Base-by-base conservation (phyloP, 495 filamentous ascomycete species). In the Hyphodiscus hymeniophilus region DNA sequence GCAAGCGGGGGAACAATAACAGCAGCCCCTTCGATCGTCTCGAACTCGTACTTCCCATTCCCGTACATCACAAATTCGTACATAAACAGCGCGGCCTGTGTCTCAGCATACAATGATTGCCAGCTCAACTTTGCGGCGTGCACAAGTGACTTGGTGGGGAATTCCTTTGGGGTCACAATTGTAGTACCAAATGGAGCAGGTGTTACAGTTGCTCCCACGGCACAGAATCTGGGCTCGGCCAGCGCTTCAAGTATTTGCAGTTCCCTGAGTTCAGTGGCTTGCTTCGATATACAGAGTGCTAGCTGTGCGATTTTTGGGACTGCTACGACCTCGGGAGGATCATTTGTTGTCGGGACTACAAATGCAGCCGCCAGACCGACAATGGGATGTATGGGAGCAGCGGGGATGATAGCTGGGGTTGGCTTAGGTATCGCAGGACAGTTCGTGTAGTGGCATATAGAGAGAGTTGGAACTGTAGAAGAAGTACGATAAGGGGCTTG, bases 1-100 rank as follows among this genome's bases (percentile, higher is more conserved):
- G 15, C 48, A 2, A 39, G 49, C 2, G 58, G 45, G 22, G 54
- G 48, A 30, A 56, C 26, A 44, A 47, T 40, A 11, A 53, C 54
- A 5, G 46, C 18, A 7, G 23, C 52, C 7, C 36, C 39, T 17
- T 55, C 54, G 3, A 38, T 39, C 1, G 57, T 68, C 30, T 24
- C 52, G 2, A 61, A 61, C 38, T n/a, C 51, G 6, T 61, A 48
- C 31, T 61, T 61, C 46, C 55, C 55, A 13, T 61, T 58, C 42
- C 58, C 58, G 2, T 48, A 48, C 22, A 56, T 58, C 26, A 23
- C 51, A 13, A 51, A 42, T 4, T 41, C 45, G 2, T 61, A 45
- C 18, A n/a, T 35, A 6, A 54, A 61, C 22, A 38, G 23, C 11
- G 55, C 45, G 8, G 50, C 51, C 2, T 61, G 58, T 34, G 47